These are phyloP conservation scores for Curvularia lunata DNA, from an alignment of 2,329 filamentous ascomycete genomes.

Conservation along the genomic window DNA sequence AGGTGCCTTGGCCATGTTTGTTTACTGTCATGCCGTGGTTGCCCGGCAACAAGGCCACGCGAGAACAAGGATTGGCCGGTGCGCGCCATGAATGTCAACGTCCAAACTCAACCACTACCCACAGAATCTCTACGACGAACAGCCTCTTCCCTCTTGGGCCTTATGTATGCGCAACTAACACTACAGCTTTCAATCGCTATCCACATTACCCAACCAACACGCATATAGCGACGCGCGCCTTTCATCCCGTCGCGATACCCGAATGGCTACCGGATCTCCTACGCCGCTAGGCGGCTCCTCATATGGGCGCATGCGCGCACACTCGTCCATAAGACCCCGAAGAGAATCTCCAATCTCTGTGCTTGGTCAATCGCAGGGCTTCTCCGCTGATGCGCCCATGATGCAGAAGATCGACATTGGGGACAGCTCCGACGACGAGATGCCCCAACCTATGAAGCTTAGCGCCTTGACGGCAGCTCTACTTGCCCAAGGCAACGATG, in stretches of 20 bases:
- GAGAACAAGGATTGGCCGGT: slow-evolving; percentile 28
- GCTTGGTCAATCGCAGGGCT: slow-evolving; percentile 54
- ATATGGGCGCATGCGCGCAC: slow-evolving; percentile 49
- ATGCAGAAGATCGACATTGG: slow-evolving; percentile 63
- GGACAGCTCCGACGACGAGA: slow-evolving; percentile 94
- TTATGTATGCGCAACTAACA: slow-evolving; percentile 51
- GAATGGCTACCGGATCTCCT: slow-evolving; percentile 50
- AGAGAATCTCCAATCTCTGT: slow-evolving; percentile 57
- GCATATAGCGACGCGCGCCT: slow-evolving; percentile 30
- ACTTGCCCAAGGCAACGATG: slow-evolving; percentile 59
- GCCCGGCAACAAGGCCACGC: slow-evolving; percentile 37
- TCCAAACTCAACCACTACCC: slow-evolving; percentile 29
- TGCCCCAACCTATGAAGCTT: slow-evolving; percentile 84
- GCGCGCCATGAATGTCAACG: slow-evolving; percentile 31
- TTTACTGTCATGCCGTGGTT: slow-evolving; percentile 24
- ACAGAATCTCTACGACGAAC: slow-evolving; percentile 46
- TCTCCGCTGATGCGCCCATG: slow-evolving; percentile 54
- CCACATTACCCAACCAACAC: slow-evolving; percentile 28
- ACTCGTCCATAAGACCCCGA: slow-evolving; percentile 45
- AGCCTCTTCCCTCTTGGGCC: slow-evolving; percentile 39
- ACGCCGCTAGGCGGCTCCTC: slow-evolving; percentile 47
- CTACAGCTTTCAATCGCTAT: slow-evolving; percentile 49
- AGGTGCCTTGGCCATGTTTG: slow-evolving; percentile 13
- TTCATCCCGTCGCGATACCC: slow-evolving; percentile 21
- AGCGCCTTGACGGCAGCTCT: slow-evolving; percentile 90